Conservation (phyloP, 2,329 filamentous ascomycete species). For the Botrytis fragariae region DNA sequence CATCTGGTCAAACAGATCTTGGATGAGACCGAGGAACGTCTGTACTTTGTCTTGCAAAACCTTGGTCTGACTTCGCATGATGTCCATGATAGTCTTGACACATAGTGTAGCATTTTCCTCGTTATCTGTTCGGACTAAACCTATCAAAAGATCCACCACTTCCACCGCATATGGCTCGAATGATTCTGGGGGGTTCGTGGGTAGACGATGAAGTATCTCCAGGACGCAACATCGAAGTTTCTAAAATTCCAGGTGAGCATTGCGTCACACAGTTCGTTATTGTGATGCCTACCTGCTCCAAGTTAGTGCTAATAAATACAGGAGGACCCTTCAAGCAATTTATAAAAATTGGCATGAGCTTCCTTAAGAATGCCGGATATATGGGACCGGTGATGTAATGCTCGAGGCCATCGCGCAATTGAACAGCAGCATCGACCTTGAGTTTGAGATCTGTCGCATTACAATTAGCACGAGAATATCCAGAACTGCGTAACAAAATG, state of each 20-base stretch:
- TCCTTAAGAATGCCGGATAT: constrained; percentile 79
- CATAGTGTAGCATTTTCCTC: constrained; percentile 98
- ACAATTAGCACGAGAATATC: constrained; percentile 22
- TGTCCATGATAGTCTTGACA: constrained; percentile 96
- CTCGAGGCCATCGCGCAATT: constrained; percentile 89
- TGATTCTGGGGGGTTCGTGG: constrained; percentile 69
- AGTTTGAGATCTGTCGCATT: constrained; percentile 66
- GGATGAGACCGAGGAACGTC: constrained; percentile 84
- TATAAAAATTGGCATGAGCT: constrained; percentile 86
- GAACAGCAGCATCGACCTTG: constrained; percentile 78
- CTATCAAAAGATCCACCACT: constrained; percentile 87
- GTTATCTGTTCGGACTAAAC: constrained; percentile 85
- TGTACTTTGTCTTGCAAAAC: constrained; percentile 80
- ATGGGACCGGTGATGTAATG: constrained; percentile 75
- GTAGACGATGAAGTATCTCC: constrained; percentile 88
- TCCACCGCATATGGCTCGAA: constrained; percentile 87
- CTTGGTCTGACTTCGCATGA: constrained; percentile 89
- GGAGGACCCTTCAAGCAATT: constrained; percentile 80
- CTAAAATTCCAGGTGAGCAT: constrained; percentile 42
- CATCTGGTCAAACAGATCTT: constrained; percentile 95
- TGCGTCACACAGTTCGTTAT: neutral
- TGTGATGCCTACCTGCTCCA: constrained; percentile 69
- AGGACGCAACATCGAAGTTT: constrained; percentile 91
- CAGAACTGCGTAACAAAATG: neutral
- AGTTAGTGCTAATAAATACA: constrained; percentile 85